phyloP scores from a whole-genome alignment of 1,284 basidiomycete species.

The Peniophora sp. region DNA sequence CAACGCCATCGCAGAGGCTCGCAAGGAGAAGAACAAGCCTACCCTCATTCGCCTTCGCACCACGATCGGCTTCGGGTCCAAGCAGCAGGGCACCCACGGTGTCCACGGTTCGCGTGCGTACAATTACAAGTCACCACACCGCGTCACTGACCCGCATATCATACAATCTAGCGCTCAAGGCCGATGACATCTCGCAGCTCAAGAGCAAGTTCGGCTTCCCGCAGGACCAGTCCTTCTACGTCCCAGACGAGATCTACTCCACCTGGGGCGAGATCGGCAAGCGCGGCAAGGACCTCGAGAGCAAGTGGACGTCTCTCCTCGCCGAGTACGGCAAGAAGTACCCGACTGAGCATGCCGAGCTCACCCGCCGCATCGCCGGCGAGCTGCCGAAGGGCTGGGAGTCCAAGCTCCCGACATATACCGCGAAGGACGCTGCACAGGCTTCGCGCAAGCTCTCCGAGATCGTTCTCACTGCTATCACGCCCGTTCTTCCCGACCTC shows the following conservation, averaged over 20 bases:
- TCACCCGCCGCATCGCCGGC: slow-evolving; percentile 78
- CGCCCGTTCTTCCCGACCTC: slow-evolving; percentile 74
- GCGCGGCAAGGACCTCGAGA: slow-evolving; percentile 69
- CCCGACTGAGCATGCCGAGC: slow-evolving; percentile 80
- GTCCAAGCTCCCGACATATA: slow-evolving; percentile 78
- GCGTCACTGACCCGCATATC: not conserved
- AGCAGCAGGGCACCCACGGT: slow-evolving; percentile 86
- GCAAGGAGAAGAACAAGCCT: slow-evolving; percentile 74
- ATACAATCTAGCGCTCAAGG: slow-evolving; percentile 69
- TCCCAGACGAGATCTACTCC: slow-evolving; percentile 72
- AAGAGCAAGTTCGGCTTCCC: slow-evolving; percentile 86
- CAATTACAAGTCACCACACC: not conserved
- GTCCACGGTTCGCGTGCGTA: slow-evolving; percentile 84
- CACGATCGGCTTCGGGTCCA: slow-evolving; percentile 91
- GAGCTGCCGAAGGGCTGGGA: slow-evolving; percentile 86
- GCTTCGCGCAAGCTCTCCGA: slow-evolving; percentile 93
- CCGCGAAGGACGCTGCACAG: slow-evolving; percentile 72
- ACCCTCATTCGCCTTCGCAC: slow-evolving; percentile 84
- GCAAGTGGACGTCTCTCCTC: slow-evolving; percentile 72
- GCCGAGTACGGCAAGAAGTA: slow-evolving; percentile 71
- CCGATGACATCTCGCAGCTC: slow-evolving; percentile 81
- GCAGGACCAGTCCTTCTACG: slow-evolving; percentile 71
- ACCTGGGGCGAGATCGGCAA: slow-evolving; percentile 61
- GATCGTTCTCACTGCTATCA: slow-evolving; percentile 76
- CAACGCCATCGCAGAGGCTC: slow-evolving; percentile 74